Evolutionary conservation across 2,329 filamentous ascomycete genomes (phyloP), one percentile per base, ranked within the genome.

Genomic region (Botrytis cinerea): DNA sequence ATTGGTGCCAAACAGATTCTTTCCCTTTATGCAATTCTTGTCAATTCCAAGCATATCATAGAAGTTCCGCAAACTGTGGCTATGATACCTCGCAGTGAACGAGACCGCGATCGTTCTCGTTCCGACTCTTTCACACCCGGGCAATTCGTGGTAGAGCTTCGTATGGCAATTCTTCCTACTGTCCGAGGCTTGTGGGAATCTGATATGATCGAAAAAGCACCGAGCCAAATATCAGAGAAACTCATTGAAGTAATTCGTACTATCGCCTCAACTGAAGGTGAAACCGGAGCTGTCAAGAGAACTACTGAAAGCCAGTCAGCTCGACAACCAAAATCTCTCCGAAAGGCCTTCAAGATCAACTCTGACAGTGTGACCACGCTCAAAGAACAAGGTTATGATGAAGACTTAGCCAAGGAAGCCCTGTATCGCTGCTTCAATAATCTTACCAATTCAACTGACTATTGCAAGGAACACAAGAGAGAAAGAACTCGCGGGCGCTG

Each of bases 141-240:
- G 1, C 95, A 98, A 78, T 92, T 98, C 72, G 85, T 98, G 22
- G 90, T 98, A 9, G 95, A 98, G 81, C 83, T 98, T 60, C 91
- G 96, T 60, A 90, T 92, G 83, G 89, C 91, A 40, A 89, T 98
- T 40, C 84, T 98, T 22, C 93, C 94, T 0, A 89, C 92, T 63
- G 87, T 96, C 59, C 88, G 88, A 73, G 87, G 91, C 64, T 87
- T 98, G 43, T 99, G 96, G 97, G 90, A 93, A 77, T 97, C 94
- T 1, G 86, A 90, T 40, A 89, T 97, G 66, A 89, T 96, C 28
- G 94, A 97, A 78, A 95, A 93, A 78, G 89, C 94, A 1, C 90
- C 92, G 4, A 91, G 90, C 38, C 87, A 90, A 35, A 92, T 95
- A 60, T 89, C 96, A 28, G 92, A 93, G 77, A 91, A 90, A 71